A percentile compares a stretch with the other conserved stretches of the same genome.
Evolutionary conservation across 495 filamentous ascomycete genomes (phyloP).

Genomic region (Tuber umbilicatum): DNA sequence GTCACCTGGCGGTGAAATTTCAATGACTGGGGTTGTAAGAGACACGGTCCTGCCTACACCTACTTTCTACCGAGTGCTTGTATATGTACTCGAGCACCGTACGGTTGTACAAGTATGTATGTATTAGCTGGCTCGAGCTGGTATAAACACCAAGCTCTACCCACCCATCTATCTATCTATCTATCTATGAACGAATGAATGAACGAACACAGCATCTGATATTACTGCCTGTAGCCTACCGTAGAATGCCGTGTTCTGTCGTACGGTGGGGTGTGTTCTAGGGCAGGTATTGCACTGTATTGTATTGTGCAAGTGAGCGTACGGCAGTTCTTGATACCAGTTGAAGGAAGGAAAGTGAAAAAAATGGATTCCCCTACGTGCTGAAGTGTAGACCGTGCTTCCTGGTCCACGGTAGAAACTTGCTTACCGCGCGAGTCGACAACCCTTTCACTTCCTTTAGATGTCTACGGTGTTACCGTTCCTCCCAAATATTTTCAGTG

Average conservation of each 20-base stretch:
- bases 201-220: background rate
- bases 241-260: background rate
- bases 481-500: background rate
- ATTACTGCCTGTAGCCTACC: background rate
- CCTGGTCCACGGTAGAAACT: slow-evolving; percentile 8
- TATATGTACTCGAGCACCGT: too few relatives aligned
- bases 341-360: slow-evolving; percentile 4
- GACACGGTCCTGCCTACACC: too few relatives aligned
- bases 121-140: background rate
- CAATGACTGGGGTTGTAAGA: too few relatives aligned
- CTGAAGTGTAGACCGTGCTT: slow-evolving; percentile 1
- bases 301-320: background rate
- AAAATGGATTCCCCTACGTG: slow-evolving; percentile 7
- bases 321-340: background rate
- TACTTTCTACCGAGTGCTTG: too few relatives aligned
- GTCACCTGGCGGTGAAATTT: too few relatives aligned
- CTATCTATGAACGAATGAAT: background rate
- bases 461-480: background rate
- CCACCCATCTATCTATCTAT: background rate
- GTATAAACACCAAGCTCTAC: background rate
- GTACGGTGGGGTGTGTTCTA: background rate
- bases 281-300: background rate
- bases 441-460: slow-evolving; percentile 6
- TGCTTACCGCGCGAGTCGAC: slow-evolving; percentile 3
- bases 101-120: background rate